Evolutionary conservation across 2,329 filamentous ascomycete species (phyloP), one percentile per base, ranked within the genome.

Genomic region (Boeremia lycopersici): DNA sequence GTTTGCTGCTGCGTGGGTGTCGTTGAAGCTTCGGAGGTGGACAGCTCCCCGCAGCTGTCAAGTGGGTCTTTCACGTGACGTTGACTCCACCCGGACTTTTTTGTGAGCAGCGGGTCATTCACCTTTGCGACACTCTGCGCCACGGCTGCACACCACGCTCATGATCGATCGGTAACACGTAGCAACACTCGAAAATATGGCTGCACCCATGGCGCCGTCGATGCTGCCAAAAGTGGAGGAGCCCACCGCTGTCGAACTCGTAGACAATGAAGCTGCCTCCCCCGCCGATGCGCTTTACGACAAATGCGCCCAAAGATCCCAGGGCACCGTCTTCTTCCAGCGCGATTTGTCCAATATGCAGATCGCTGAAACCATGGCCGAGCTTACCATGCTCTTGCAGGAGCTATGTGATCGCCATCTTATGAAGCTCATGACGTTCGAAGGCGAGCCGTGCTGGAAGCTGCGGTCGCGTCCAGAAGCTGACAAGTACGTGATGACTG

Each of bases 301-400:
- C 48, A 72, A 69, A 66, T 76, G 74, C 65, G 69, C 69, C 29
- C 59, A 70, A 48, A 54, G 65, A 44, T 64, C 68, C 5, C 59
- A 69, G 26, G 73, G 68, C 57, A 74, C 73, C 34, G 61, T 75
- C 45, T 76, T 76, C 64, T 74, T 73, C 61, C 74, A 76, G 65
- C 71, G 72, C 57, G 74, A 76, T 29, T 60, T 76, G 23, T 68
- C 68, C 23, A 70, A 69, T 34, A 72, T 75, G 68, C 65, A 74
- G 44, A 62, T 76, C 17, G 72, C 72, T 7, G 67, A 70, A 30
- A 70, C 69, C 47, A 65, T 72, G 60, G 59, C 59, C 6, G 68
- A 72, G 59, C 67, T 76, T 33, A 62, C 67, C 12, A 50, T 56
- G 44, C 56, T 76, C 6, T 53, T 75, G 29, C 68, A 72, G 52